Conservation (phyloP, 2,329 filamentous ascomycete genomes). For the Aspergillus sp. region DNA sequence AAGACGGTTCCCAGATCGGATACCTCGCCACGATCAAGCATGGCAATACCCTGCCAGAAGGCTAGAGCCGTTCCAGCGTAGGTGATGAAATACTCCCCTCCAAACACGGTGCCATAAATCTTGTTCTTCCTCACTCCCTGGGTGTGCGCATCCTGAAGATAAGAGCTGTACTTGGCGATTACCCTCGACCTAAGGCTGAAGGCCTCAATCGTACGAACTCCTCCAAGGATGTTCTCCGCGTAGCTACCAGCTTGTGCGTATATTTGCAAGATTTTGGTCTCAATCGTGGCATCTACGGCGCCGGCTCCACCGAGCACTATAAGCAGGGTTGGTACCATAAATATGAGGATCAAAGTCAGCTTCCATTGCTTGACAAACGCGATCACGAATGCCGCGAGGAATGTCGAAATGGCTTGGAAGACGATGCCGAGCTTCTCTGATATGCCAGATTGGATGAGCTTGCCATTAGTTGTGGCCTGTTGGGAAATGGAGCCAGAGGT, state of each 20-base stretch:
- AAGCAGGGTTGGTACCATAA: slow-evolving; percentile 75
- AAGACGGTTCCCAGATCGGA: slow-evolving; percentile 53
- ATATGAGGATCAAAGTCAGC: slow-evolving; percentile 81
- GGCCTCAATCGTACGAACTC: slow-evolving; percentile 22
- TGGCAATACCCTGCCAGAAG: slow-evolving; percentile 77
- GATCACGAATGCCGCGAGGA: slow-evolving; percentile 85
- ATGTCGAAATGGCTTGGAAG: slow-evolving; percentile 73
- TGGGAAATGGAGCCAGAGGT: slow-evolving; percentile 92
- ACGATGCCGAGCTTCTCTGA: slow-evolving; percentile 84
- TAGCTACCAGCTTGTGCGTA: slow-evolving; percentile 48
- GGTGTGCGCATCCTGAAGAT: slow-evolving; percentile 60
- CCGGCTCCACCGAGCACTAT: slow-evolving; percentile 73
- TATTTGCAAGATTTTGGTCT: slow-evolving; percentile 72
- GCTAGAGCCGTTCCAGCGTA: slow-evolving; percentile 87
- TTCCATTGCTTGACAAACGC: slow-evolving; percentile 92
- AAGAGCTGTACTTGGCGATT: slow-evolving; percentile 19
- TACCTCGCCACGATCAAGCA: slow-evolving; percentile 71
- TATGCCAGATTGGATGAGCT: slow-evolving; percentile 88
- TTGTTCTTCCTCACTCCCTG: slow-evolving; percentile 66
- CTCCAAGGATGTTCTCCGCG: slow-evolving; percentile 13
- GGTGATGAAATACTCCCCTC: slow-evolving; percentile 76
- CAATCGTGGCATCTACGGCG: slow-evolving; percentile 74
- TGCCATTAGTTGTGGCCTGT: slow-evolving; percentile 90
- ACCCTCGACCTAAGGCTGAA: slow-evolving; percentile 21
- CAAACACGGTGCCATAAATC: slow-evolving; percentile 74